Percentiles rank a stretch among this genome's conserved stretches.
Conservation (phyloP, 2,329 filamentous ascomycete species). For the Diaporthe eres region DNA sequence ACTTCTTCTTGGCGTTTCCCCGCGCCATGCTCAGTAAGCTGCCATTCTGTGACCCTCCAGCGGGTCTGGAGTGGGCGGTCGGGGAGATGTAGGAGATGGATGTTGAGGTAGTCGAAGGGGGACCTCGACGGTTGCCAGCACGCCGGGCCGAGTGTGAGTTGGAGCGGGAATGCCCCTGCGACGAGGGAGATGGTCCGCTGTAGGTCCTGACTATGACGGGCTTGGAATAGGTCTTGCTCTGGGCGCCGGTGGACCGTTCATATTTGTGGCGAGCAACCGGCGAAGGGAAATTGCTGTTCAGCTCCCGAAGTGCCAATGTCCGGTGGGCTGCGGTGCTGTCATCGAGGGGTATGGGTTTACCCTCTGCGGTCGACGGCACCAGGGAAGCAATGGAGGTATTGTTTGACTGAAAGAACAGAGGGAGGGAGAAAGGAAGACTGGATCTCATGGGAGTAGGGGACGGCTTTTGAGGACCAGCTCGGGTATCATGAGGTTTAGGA, state of each 20-base stretch:
- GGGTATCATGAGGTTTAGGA: conserved; percentile 38
- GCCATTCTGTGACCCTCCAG: conserved; percentile 54
- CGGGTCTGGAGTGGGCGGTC: conserved; percentile 45
- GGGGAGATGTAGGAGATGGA: conserved; percentile 47
- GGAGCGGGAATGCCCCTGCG: conserved; percentile 49
- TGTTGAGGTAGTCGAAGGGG: conserved; percentile 47
- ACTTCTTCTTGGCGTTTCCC: conserved; percentile 55
- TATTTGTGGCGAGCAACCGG: conserved; percentile 63
- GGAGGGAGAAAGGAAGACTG: conserved; percentile 63
- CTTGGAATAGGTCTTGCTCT: conserved; percentile 73
- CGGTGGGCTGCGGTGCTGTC: conserved; percentile 68
- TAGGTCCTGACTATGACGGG: conserved; percentile 78
- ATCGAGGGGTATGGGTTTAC: conserved; percentile 69
- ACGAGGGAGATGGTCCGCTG: conserved; percentile 61
- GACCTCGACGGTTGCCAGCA: conserved; percentile 50
- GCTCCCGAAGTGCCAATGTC: conserved; percentile 72
- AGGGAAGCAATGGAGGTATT: conserved; percentile 68
- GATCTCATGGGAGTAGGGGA: conserved; percentile 49
- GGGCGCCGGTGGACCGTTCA: conserved; percentile 68
- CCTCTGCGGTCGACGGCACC: conserved; percentile 68
- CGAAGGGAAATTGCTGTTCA: conserved; percentile 71
- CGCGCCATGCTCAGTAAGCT: conserved; percentile 60
- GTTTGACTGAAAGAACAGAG: conserved; percentile 61
- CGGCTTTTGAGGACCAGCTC: conserved; percentile 42
- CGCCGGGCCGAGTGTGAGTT: conserved; percentile 47